phyloP scores from a whole-genome alignment of 73 alveolate species.

The Tetrahymena elliotti region DNA sequence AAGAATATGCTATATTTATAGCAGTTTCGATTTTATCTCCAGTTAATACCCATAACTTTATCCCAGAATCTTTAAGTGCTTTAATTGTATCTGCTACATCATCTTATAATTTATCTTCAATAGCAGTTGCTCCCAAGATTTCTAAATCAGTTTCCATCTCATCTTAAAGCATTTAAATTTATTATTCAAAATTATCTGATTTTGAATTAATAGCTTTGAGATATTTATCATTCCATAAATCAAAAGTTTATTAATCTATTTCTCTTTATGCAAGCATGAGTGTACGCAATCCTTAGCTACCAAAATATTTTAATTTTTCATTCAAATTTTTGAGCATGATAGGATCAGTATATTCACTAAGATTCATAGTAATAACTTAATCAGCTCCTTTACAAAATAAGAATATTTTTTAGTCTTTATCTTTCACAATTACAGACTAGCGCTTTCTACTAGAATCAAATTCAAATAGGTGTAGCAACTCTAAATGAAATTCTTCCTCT shows the following conservation, averaged over 20 bases:
- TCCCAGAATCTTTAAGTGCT: slow-evolving; percentile 61
- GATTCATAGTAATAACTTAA: slow-evolving; percentile 55
- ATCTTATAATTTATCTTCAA: slow-evolving; percentile 92
- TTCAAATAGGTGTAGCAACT: slow-evolving; percentile 77
- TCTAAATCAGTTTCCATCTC: slow-evolving; percentile 73
- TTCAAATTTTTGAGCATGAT: slow-evolving; percentile 51
- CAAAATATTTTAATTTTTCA: neutral
- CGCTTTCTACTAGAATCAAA: slow-evolving; percentile 89
- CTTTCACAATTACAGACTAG: slow-evolving; percentile 75
- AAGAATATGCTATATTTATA: slow-evolving; percentile 72
- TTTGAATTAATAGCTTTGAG: slow-evolving; percentile 30
- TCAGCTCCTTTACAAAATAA: slow-evolving; percentile 95
- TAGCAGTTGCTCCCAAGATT: slow-evolving; percentile 92
- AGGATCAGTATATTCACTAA: slow-evolving; percentile 86
- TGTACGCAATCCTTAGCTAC: slow-evolving; percentile 55
- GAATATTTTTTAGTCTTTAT: slow-evolving; percentile 54
- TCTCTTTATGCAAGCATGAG: slow-evolving; percentile 65
- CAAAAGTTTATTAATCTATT: slow-evolving; percentile 51
- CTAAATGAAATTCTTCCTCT: slow-evolving; percentile 15
- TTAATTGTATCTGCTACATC: slow-evolving; percentile 69
- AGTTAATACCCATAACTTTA: slow-evolving; percentile 91
- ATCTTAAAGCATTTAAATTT: slow-evolving; percentile 56
- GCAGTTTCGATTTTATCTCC: slow-evolving; percentile 98
- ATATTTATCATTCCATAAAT: slow-evolving; percentile 56
- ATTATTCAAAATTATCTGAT: slow-evolving; percentile 54